Conservation (phyloP, 257 asterid genomes). For the Eustoma russellianum region DNA sequence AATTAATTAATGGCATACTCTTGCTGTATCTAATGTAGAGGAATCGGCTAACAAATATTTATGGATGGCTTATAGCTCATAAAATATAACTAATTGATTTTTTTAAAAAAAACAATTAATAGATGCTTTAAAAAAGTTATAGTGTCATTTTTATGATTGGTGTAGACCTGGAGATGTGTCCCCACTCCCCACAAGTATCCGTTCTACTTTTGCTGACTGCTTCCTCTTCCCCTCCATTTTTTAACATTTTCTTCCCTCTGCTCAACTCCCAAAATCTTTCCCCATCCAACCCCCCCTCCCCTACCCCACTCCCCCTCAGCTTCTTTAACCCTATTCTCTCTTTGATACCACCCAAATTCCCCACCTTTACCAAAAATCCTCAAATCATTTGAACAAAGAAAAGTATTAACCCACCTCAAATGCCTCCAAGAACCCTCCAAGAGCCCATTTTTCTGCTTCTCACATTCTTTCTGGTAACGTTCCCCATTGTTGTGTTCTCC, state of each 20-base stretch:
- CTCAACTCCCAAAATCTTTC: not conserved
- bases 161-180: too few relatives aligned
- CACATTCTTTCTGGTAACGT: slow-evolving; percentile 14
- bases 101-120: too few relatives aligned
- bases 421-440: not conserved
- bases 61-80: too few relatives aligned
- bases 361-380: not conserved
- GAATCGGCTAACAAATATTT: too few relatives aligned
- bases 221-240: too few relatives aligned
- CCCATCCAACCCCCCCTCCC: not conserved
- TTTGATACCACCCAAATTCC: not conserved
- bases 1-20: too few relatives aligned
- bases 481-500: slow-evolving; percentile 29
- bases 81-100: too few relatives aligned
- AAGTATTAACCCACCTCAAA: not conserved
- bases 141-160: too few relatives aligned
- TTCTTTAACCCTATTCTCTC: not conserved
- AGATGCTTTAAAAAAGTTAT: too few relatives aligned
- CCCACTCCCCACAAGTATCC: too few relatives aligned
- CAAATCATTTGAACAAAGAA: slow-evolving; percentile 1
- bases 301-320: not conserved
- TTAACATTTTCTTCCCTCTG: slow-evolving; percentile 1
- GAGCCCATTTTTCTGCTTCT: slow-evolving; percentile 7
- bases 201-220: too few relatives aligned
- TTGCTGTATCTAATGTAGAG: too few relatives aligned